Conservation (phyloP, 1,284 basidiomycete species). For the Cutaneotrichosporon daszewskae region DNA sequence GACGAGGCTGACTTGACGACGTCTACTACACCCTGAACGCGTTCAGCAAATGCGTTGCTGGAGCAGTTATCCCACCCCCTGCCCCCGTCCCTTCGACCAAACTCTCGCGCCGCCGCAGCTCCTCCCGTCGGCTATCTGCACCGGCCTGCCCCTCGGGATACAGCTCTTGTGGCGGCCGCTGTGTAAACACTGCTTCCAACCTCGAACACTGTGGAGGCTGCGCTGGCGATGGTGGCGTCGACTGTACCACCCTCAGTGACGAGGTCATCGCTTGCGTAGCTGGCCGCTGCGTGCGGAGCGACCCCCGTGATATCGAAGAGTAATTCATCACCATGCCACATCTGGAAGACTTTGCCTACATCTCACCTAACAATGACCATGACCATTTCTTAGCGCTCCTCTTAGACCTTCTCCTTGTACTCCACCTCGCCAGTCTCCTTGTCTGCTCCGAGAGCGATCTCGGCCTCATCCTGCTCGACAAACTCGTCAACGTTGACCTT, state of each 20-base stretch:
- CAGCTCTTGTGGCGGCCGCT: slow-evolving; percentile 2
- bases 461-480: not conserved
- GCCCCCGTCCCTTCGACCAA: not conserved
- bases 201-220: slow-evolving; percentile 19
- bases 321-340: too few relatives aligned
- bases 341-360: too few relatives aligned
- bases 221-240: slow-evolving; percentile 9
- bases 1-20: too few relatives aligned
- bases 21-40: slow-evolving; percentile 5
- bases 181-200: slow-evolving; percentile 3
- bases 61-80: slow-evolving; percentile 5
- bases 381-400: not conserved
- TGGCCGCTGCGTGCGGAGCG: slow-evolving; percentile 14
- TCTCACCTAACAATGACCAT: not conserved
- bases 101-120: not conserved
- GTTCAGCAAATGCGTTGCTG: slow-evolving; percentile 9
- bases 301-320: too few relatives aligned
- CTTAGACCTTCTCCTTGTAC: not conserved
- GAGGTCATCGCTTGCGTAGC: slow-evolving; percentile 1
- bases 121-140: not conserved
- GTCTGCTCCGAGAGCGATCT: not conserved
- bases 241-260: slow-evolving; percentile 14
- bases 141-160: slow-evolving; percentile 1
- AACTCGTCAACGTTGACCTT: not conserved
- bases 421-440: not conserved